phyloP scores from a whole-genome alignment of 257 asterid species.

The Petunia axillaris region DNA sequence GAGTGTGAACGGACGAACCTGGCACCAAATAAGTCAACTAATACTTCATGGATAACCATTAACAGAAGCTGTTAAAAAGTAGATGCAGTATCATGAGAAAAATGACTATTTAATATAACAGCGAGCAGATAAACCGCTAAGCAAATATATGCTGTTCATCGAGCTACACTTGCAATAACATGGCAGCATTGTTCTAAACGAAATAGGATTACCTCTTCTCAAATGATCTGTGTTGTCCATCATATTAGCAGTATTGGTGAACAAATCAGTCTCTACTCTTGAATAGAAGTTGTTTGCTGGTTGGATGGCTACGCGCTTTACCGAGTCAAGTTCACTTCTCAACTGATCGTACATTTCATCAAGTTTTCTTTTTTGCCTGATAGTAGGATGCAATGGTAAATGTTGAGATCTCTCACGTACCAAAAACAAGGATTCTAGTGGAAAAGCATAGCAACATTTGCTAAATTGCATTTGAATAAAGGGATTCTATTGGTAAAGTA shows the following conservation, averaged over 20 bases:
- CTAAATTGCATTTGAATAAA: not conserved
- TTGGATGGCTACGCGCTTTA: conserved; percentile 73
- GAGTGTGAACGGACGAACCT: conserved; percentile 84
- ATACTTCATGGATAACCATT: conserved; percentile 45
- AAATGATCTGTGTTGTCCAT: conserved; percentile 65
- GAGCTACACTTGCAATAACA: too few relatives aligned
- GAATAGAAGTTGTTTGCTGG: conserved; percentile 69
- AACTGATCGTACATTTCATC: conserved; percentile 94
- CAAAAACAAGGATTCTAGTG: not conserved
- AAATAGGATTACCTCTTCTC: conserved; percentile 66
- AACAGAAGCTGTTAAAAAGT: not conserved
- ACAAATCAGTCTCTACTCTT: conserved; percentile 69
- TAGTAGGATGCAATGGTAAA: conserved; percentile 18
- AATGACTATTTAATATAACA: not conserved
- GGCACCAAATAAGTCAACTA: conserved; percentile 71
- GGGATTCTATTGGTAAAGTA: not conserved
- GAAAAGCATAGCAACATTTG: not conserved
- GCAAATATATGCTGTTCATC: too few relatives aligned
- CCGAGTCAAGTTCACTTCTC: conserved; percentile 72
- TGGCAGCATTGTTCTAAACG: not conserved
- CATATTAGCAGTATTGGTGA: conserved; percentile 59
- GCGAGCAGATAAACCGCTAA: not conserved
- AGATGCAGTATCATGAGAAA: not conserved
- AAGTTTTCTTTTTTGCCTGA: conserved; percentile 92
- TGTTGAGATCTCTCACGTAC: conserved; percentile 22